Evolutionary conservation across 108 stramenopile species (phyloP), one percentile per base, ranked within the genome.

Genomic region (Fistulifera pelliculosa): DNA sequence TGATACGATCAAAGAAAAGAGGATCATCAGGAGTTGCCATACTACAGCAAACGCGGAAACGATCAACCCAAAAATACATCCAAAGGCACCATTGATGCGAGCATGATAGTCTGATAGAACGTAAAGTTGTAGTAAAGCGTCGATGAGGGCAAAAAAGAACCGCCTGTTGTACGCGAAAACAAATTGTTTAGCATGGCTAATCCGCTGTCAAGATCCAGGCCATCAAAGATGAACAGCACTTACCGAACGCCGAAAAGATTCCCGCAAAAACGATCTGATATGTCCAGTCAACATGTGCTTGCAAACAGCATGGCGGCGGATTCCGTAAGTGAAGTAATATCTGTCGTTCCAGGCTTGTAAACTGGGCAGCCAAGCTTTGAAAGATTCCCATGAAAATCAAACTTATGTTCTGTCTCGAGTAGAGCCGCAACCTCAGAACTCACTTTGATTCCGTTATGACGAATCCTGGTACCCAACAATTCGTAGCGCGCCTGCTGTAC

Each of bases 61-160:
- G 14, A 74, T 16, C 16, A 72, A n/a, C 6, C 81, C 81, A 66
- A 61, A n/a, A 2, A 83, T 21, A 50, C 75, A 83, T 0, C 81
- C 81, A 41, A 70, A 52, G 24, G 58, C 52, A 22, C 81, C 81
- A 51, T 68, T 38, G 1, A 52, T 56, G 25, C 74, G 51, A 0
- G 81, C 74, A 54, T 54, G 70, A 39, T 48, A 58, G 51, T 83
- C 77, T 12, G 81, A 65, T 1, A 54, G 43, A 11, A 38, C 2
- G 39, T 31, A 64, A 27, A 69, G 14, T 17, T 61, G 60, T 16
- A 64, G 41, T 5, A 66, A 15, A 18, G 28, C 25, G 18, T 35
- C 17, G 13, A 65, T 58, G 11, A 60, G 2, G 17, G 56, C 38
- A 39, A 56, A 50, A 22, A 53, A 58, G 38, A 71, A 47, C 69